Evolutionary conservation across 2,329 filamentous ascomycete species (phyloP).

Genomic region (Colletotrichum australisinense): DNA sequence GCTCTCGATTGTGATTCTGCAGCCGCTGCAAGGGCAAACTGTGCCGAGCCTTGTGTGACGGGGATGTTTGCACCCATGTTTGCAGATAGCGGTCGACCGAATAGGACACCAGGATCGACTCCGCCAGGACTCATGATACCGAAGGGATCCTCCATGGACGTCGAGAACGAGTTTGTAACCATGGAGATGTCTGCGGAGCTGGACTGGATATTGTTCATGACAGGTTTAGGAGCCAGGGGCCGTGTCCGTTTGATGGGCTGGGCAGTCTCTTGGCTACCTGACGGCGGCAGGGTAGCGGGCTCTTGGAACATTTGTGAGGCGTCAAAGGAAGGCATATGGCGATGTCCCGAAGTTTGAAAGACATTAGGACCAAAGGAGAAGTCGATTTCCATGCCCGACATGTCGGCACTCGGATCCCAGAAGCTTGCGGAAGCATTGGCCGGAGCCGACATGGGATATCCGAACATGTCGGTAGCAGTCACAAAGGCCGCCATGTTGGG

Average conservation of each 20-base stretch:
- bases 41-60: conserved; percentile 37
- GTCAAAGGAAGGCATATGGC: conserved; percentile 64
- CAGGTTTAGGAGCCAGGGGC: conserved; percentile 62
- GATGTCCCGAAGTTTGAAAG: conserved; percentile 58
- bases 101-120: conserved; percentile 71
- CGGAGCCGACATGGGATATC: conserved; percentile 70
- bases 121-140: conserved; percentile 57
- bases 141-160: conserved; percentile 63
- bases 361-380: conserved; percentile 59
- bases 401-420: conserved; percentile 64
- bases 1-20: conserved; percentile 35
- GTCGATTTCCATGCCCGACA: conserved; percentile 70
- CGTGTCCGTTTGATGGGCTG: conserved; percentile 55
- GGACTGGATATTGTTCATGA: conserved; percentile 44
- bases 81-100: conserved; percentile 63
- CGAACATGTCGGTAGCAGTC: conserved; percentile 66
- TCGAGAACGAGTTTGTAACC: conserved; percentile 54
- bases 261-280: conserved; percentile 35
- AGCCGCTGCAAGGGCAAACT: conserved; percentile 33
- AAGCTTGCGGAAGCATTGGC: conserved; percentile 63
- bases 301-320: conserved; percentile 67
- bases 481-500: conserved; percentile 60
- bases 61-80: conserved; percentile 52
- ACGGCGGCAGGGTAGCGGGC: conserved; percentile 46
- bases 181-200: conserved; percentile 40